These are phyloP conservation scores for Smittium mucronatum DNA, from an alignment of 371 early-diverging fungal species.

Conservation along the genomic window DNA sequence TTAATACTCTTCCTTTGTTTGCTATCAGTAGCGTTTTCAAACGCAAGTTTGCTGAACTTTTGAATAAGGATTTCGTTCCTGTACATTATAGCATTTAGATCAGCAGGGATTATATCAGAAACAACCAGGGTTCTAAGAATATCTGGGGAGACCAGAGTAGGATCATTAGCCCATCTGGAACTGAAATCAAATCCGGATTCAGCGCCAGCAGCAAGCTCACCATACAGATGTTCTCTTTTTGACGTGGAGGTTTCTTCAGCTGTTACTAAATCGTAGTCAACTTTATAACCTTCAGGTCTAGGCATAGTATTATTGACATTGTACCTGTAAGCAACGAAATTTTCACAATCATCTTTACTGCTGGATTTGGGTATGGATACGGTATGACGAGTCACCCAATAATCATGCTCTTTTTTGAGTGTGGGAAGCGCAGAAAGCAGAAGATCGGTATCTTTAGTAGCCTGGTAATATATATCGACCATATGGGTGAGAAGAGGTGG, in stretches of 20 bases:
- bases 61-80: conserved; percentile 48
- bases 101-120: conserved; percentile 59
- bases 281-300: conserved; percentile 65
- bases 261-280: conserved; percentile 39
- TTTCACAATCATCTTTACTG: not conserved
- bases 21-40: not conserved
- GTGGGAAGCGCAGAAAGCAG: conserved; percentile 37
- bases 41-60: conserved; percentile 32
- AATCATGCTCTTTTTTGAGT: conserved; percentile 54
- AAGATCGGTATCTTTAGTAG: conserved; percentile 39
- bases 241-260: conserved; percentile 22
- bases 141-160: conserved; percentile 14
- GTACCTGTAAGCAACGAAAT: conserved; percentile 40
- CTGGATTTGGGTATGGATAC: conserved; percentile 25
- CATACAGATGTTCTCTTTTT: conserved; percentile 36
- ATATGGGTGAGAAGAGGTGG: conserved; percentile 71
- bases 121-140: conserved; percentile 37
- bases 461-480: conserved; percentile 46
- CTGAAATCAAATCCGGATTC: conserved; percentile 88
- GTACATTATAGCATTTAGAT: conserved; percentile 74
- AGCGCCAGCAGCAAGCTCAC: conserved; percentile 65
- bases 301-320: conserved; percentile 42
- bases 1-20: not conserved
- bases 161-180: conserved; percentile 40
- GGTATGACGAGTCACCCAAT: conserved; percentile 46